phyloP scores from a whole-genome alignment of 768 basidiomycete genomes.

The Gloeopeniophorella convolvens region DNA sequence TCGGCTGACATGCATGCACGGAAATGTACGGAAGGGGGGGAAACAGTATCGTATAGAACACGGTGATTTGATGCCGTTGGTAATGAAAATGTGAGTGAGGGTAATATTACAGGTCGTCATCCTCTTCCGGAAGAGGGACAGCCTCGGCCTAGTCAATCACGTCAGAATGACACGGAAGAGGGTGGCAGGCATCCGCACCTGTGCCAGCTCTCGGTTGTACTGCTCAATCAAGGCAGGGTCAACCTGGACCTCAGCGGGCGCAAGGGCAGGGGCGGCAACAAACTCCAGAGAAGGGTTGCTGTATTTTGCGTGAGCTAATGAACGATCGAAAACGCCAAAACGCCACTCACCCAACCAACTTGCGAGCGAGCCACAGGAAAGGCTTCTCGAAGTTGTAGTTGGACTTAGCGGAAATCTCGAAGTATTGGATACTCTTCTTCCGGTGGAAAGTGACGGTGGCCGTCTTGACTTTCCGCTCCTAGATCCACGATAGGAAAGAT shows the following conservation, averaged over 20 bases:
- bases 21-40: slow-evolving; percentile 2
- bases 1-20: slow-evolving; percentile 6
- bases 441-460: slow-evolving; percentile 98
- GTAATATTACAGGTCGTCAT: slow-evolving; percentile 65
- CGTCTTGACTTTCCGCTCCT: slow-evolving; percentile 99
- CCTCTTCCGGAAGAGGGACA: slow-evolving; percentile 97
- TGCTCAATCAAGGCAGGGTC: slow-evolving; percentile 71
- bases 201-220: slow-evolving; percentile 71
- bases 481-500: slow-evolving; percentile 15
- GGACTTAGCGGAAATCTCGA: slow-evolving; percentile 98
- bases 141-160: slow-evolving; percentile 57
- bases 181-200: slow-evolving; percentile 35
- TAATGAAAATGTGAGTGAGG: slow-evolving; percentile 10
- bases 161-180: slow-evolving; percentile 3
- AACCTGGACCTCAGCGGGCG: slow-evolving; percentile 87
- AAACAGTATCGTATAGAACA: slow-evolving; percentile 8
- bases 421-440: slow-evolving; percentile 99
- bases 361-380: slow-evolving; percentile 98
- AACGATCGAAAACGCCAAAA: too few species aligned
- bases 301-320: background rate
- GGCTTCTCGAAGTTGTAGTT: slow-evolving; percentile 99
- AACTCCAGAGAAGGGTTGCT: slow-evolving; percentile 89
- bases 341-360: slow-evolving; percentile 82
- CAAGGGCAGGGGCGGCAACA: slow-evolving; percentile 92
- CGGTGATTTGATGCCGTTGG: slow-evolving; percentile 5